Evolutionary conservation across 805 yeast species (phyloP).

Genomic region (baker's yeast (Saccharomyces cerevisiae)): DNA sequence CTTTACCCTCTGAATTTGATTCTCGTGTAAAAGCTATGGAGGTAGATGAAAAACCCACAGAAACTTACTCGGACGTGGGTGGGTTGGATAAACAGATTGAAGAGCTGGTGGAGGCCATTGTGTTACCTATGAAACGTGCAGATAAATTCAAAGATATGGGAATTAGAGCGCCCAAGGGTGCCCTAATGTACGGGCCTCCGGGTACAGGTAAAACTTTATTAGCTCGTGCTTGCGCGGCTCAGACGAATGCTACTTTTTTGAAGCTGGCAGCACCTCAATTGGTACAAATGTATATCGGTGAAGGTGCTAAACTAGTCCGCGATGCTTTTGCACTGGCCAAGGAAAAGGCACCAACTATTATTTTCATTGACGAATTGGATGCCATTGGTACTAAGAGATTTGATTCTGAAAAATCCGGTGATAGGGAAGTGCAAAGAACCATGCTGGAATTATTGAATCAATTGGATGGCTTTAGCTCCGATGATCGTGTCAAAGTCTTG

Average conservation of each 20-base stretch:
- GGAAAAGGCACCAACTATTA: conserved; percentile 96
- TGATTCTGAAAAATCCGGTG: conserved; percentile 95
- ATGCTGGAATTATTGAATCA: conserved; percentile 97
- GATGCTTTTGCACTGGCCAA: conserved; percentile 97
- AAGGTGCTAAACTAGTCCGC: conserved; percentile 94
- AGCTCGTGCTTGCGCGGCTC: conserved; percentile 99
- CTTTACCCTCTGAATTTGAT: conserved; percentile 94
- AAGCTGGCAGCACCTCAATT: conserved; percentile 96
- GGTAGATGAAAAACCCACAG: conserved; percentile 97
- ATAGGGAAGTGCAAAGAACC: conserved; percentile 97
- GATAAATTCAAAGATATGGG: conserved; percentile 92
- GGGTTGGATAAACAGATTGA: conserved; percentile 97
- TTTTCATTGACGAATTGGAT: conserved; percentile 95
- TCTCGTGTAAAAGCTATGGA: conserved; percentile 98
- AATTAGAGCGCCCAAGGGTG: conserved; percentile 97
- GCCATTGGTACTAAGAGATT: conserved; percentile 98
- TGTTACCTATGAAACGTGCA: conserved; percentile 95
- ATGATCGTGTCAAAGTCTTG: conserved; percentile 91
- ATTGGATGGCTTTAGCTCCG: conserved; percentile 95
- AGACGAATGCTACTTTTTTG: conserved; percentile 92
- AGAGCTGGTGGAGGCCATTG: conserved; percentile 96
- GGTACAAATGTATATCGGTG: conserved; percentile 98
- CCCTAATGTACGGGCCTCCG: conserved; percentile 97
- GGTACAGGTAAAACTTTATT: conserved; percentile 97
- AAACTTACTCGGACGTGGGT: conserved; percentile 94